phyloP scores from a whole-genome alignment of 73 alveolate genomes.

The Diophrys sp. region DNA sequence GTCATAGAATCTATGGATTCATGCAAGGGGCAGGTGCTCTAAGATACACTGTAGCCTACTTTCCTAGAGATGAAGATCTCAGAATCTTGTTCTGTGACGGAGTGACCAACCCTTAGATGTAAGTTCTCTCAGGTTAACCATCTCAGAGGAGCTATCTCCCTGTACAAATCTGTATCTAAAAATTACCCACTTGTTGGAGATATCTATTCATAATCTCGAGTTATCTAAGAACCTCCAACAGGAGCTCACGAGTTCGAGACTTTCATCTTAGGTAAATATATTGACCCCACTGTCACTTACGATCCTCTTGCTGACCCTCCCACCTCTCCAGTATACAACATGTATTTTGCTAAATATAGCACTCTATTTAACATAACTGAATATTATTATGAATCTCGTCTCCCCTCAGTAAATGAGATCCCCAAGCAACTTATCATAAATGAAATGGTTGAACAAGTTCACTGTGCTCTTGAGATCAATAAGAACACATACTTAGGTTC shows the following conservation, averaged over 20 bases:
- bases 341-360: slow-evolving; percentile 30
- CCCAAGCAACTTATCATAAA: slow-evolving; percentile 32
- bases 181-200: background rate
- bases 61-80: background rate
- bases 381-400: slow-evolving; percentile 16
- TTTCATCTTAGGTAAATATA: background rate
- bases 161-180: background rate
- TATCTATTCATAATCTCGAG: background rate
- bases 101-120: background rate
- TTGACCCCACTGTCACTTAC: background rate
- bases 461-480: slow-evolving; percentile 39
- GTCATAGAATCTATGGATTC: background rate
- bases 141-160: background rate
- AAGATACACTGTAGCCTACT: background rate
- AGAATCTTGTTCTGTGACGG: background rate
- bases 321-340: background rate
- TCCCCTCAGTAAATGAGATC: slow-evolving; percentile 16
- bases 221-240: background rate
- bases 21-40: background rate
- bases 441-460: slow-evolving; percentile 15
- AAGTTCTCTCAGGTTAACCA: too few species aligned
- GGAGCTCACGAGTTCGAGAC: background rate
- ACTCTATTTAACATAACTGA: slow-evolving; percentile 47
- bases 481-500: slow-evolving; percentile 23
- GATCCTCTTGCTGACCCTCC: background rate